phyloP scores from a whole-genome alignment of 2,329 filamentous ascomycete genomes.

The Botryotinia convoluta region DNA sequence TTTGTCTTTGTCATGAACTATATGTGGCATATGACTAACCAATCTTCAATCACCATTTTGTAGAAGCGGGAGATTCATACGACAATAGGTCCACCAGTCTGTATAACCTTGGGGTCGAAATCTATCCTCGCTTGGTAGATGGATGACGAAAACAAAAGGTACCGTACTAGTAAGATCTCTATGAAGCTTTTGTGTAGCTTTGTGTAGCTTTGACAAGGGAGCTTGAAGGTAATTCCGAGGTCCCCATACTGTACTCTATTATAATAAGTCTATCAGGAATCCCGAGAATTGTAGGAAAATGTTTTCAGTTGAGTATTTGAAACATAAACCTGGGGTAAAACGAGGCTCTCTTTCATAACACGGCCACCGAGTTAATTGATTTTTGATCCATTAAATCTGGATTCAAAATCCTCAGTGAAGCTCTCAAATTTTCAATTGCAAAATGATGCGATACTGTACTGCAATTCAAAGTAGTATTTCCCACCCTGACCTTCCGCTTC shows the following conservation, averaged over 20 bases:
- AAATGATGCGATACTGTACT: background rate
- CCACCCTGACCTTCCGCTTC: background rate
- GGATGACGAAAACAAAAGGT: constrained; percentile 5
- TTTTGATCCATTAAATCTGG: constrained; percentile 3
- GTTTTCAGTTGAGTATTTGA: background rate
- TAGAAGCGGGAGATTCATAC: background rate
- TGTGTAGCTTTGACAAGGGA: background rate
- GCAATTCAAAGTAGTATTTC: background rate
- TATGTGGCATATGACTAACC: constrained; percentile 15
- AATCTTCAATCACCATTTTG: background rate
- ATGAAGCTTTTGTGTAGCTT: background rate
- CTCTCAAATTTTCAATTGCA: background rate
- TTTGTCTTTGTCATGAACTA: constrained; percentile 17
- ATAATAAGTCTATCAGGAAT: background rate
- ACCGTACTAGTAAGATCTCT: background rate
- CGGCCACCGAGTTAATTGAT: background rate
- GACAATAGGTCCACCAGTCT: background rate
- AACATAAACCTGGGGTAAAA: constrained; percentile 18
- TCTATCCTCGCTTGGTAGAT: background rate
- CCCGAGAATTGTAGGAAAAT: background rate
- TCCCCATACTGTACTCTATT: background rate
- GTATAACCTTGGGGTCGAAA: constrained; percentile 16
- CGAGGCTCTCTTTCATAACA: constrained; percentile 7
- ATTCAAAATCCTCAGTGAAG: background rate
- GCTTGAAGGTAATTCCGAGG: background rate